Base-by-base conservation (phyloP, 2,329 filamentous ascomycete species). In the Diaporthe ampelina region DNA sequence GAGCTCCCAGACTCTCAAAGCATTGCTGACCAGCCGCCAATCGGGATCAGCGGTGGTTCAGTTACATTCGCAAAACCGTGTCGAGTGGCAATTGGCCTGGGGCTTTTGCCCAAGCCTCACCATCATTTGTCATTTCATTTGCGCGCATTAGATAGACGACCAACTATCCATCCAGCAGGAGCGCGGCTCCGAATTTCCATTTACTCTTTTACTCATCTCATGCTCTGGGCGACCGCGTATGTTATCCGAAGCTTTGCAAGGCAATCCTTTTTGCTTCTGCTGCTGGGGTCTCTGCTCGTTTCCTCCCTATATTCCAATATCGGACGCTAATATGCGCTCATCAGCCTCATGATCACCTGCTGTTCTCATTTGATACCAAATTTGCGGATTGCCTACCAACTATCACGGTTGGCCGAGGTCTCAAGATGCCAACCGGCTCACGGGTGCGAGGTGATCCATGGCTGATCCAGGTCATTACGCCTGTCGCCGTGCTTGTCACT, bases 391-490 rank as follows among this genome's bases (percentile, higher is more conserved):
- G 6, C n/a, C 21, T 13, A 5, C 2, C 29, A 19, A 4, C 43
- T 21, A 19, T 3, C 6, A 21, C 29, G 45, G 29, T 24, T 15
- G 29, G 45, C 4, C 24, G 29, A 8, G 6, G 4, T 13, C 29
- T 19, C 15, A n/a, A 67, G 7, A 68, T 68, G 63, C 15, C 63
- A 32, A 40, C 63, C n/a, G 32, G n/a, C 15, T 19, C 63, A 21
- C 45, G 19, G 21, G 63, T 68, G 4, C n/a, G 63, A 40, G 63
- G 63, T 8, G 32, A 68, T 10, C 48, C 48, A 2, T 54, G 48
- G 63, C 48, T 68, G n/a, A 54, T 68, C 8, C 63, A 68, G 32
- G 63, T 68, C 4, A n/a, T 54, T n/a, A 68, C 63, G 21, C 63
- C 63, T 19, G 48, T 54, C n/a, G 32, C 32, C 9, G 17, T 68